A percentile compares a stretch with the other conserved stretches of the same genome.
Evolutionary conservation across 2,329 filamentous ascomycete genomes (phyloP).

Genomic region (Aureobasidium sp.): DNA sequence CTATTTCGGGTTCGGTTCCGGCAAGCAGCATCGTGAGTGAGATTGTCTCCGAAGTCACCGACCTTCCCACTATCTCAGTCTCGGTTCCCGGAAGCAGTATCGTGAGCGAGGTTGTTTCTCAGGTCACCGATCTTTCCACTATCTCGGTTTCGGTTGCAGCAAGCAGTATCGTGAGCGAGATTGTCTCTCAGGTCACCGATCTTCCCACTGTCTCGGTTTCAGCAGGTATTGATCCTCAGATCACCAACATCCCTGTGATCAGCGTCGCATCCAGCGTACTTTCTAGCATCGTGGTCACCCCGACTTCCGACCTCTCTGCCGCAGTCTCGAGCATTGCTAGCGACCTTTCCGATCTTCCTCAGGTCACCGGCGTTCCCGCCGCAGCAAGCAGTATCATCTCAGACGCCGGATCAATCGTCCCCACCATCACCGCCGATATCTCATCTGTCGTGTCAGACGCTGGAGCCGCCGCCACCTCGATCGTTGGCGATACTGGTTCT

Average conservation of each 20-base stretch:
- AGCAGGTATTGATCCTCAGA: not conserved
- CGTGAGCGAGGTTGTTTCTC: not conserved
- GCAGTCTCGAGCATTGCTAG: not conserved
- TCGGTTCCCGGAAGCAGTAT: not conserved
- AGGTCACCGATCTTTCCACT: no score
- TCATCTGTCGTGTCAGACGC: not conserved
- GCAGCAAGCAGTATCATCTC: not conserved
- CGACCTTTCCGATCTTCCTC: not conserved
- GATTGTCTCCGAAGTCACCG: not conserved
- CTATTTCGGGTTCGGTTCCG: no score
- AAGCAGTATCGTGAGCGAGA: not conserved
- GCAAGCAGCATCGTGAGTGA: not conserved
- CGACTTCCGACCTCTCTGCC: not conserved
- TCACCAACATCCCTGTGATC: not conserved
- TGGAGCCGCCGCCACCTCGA: not conserved
- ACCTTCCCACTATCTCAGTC: not conserved
- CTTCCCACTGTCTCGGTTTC: not conserved
- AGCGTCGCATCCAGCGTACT: not conserved
- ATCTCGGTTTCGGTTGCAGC: not conserved
- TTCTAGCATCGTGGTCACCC: not conserved
- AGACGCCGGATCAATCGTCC: not conserved
- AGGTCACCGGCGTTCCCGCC: not conserved
- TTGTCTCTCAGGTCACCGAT: not conserved
- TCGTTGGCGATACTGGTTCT: not conserved
- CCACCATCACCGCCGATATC: not conserved